Evolutionary conservation across 2,329 filamentous ascomycete species (phyloP), one percentile per base, ranked within the genome.

Genomic region (Botryosphaeria dothidea): DNA sequence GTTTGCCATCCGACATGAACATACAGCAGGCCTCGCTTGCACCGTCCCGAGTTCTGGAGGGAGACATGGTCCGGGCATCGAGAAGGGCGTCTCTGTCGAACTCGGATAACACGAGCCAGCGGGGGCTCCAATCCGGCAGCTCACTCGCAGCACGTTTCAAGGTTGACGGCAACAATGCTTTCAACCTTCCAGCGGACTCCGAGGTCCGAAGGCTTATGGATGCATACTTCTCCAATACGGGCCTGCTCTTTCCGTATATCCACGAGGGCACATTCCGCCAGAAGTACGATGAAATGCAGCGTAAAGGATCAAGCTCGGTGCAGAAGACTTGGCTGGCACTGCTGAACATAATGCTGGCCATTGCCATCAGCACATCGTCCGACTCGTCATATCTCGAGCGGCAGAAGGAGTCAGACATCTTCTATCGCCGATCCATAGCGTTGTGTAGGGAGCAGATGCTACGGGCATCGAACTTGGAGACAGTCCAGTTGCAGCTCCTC

Each of bases 291-390:
- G 70, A 75, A 51, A 70, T 78, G 41, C 69, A 70, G 25, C 67
- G 62, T 13, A 72, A 69, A 5, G 70, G 73, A 17, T 74, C 79
- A 43, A 74, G 69, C 0, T 75, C 72, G 3, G 77, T 80, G 0
- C 74, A 82, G 0, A 77, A 79, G n/a, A 80, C 82, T 0, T 85
- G 83, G 83, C 75, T 85, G 0, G 82, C 81, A 0, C 68, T 84
- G 2, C 69, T 85, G 0, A 85, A 85, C 57, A 81, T 84, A 64
- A 77, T 85, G 0, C 72, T 85, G 1, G 82, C 83, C 1, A 80
- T 85, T 74, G 79, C 81, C 0, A 78, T 74, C 13, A 80, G 75
- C 19, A 75, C 77, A 1, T 74, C 70, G 8, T 69, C 72, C 6
- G 73, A 70, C 4, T 70, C 78, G 9, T 25, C 58, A 2, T 48